Evolutionary conservation across 1,139 yeast species (phyloP), one percentile per base, ranked within the genome.

Genomic region (Arxiozyma telluris): DNA sequence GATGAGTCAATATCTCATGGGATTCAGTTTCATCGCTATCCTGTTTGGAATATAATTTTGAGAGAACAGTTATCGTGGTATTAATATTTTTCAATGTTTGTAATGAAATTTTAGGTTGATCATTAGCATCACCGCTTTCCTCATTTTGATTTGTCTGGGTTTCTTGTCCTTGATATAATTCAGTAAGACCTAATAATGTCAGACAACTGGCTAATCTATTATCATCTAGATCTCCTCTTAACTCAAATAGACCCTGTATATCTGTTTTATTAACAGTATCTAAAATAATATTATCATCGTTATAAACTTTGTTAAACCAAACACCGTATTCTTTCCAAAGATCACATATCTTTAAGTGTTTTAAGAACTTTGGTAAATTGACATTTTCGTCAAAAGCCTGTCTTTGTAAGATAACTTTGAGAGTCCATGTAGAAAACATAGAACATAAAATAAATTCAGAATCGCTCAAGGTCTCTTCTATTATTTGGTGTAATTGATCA

Each of bases 351-450:
- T 83, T 76, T 1, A 96, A 89, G 60, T 83, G 84, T 65, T 84
- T 88, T 57, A 91, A 72, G 65, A 84, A 88, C 3, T 79, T 74
- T 0, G 97, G 96, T 56, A 91, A 75, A 2, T 75, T 79, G 54
- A 87, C 81, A 17, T 81, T 78, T 66, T 86, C 83, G 66, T 88
- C 96, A 45, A 88, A 76, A 11, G 96, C 89, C 66, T 88, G 96
- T 50, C 95, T 76, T 6, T 87, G 84, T 30, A 91, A 70, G 62
- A 86, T 88, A 41, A 89, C 91, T 58, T 91, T 76, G 50, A 91
- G 71, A 60, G 83, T 84, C 80, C 84, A 79, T 11, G 83, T 76
- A 15, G 77, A 71, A 63, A 83, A 82, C 59, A 81, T 74, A 0
- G 90, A 77, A 47, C 89, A 84, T 63, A 90, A 80, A 2, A 83